Base-by-base conservation (phyloP, 2,329 filamentous ascomycete species). In the Xylariaceae sp. region DNA sequence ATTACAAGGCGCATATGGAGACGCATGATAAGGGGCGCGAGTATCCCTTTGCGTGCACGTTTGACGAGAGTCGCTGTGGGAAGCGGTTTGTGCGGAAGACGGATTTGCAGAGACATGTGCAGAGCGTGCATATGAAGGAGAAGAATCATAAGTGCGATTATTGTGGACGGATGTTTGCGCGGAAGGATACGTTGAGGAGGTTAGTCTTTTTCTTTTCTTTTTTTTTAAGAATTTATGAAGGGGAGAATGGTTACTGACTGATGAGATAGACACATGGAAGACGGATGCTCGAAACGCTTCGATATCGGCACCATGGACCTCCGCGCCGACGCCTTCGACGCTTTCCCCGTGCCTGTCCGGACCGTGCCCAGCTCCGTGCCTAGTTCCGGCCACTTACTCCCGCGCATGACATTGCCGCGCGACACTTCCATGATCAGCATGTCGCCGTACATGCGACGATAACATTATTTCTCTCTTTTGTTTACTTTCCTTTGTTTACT, bases 1-100 rank as follows among this genome's bases (percentile, higher is more conserved):
- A 96, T 74, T 90, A 87, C 76, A 92, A 89, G 69, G 88, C 90
- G 35, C 92, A 96, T 72, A 82, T 92, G 80, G 88, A 92, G 69
- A 92, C 87, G 0, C 92, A 96, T 70, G 86, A 94, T 69, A 85
- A 89, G 11, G 81, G 83, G 60, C 81, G 88, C 58, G 83, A 84
- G 67, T 89, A 89, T 67, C 85, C 87, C 0, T 88, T 90, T 68
- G 79, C 80, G 1, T 96, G 92, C 73, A 76, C 77, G 1, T 76
- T 85, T 35, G 73, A 79, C 2, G 82, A 80, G 23, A 30, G 23
- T 30, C 23, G 23, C 55, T 96, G 92, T 74, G 80, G 76, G 65
- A 90, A 88, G 75, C 83, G 84, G 55, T 96, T 96, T 73, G 89
- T 90, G 15, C 83, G 92, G 67, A 92, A 88, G 74, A 92, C 91